phyloP scores from a whole-genome alignment of 1,139 yeast species.

The Yamadazyma triangularis region DNA sequence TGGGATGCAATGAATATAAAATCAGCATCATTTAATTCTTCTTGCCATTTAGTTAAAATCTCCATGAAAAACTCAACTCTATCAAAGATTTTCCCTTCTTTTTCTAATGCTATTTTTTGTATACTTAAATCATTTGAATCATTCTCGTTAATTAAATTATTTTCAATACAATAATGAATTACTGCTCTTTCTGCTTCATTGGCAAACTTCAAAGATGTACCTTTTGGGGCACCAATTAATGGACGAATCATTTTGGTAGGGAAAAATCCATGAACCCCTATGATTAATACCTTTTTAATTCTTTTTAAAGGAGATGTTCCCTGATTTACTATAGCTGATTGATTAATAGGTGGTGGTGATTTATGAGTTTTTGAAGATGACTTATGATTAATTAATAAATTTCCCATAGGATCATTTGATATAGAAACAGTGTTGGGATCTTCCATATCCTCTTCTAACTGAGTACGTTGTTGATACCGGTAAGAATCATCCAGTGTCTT shows the following conservation, averaged over 20 bases:
- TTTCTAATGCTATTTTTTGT: constrained; percentile 88
- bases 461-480: constrained; percentile 19
- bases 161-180: constrained; percentile 63
- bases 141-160: constrained; percentile 37
- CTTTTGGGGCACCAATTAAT: constrained; percentile 44
- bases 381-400: constrained; percentile 34
- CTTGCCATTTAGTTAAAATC: constrained; percentile 64
- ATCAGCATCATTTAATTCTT: constrained; percentile 72
- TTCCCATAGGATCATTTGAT: constrained; percentile 43
- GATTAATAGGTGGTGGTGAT: constrained; percentile 6
- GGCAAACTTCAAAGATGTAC: constrained; percentile 37
- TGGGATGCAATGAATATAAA: constrained; percentile 87
- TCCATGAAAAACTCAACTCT: constrained; percentile 78
- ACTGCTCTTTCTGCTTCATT: constrained; percentile 80
- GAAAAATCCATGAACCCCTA: constrained; percentile 63
- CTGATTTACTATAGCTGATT: constrained; percentile 25
- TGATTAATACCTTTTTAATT: constrained; percentile 58
- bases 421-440: constrained; percentile 36
- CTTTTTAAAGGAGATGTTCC: constrained; percentile 30
- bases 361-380: constrained; percentile 6
- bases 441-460: constrained; percentile 20
- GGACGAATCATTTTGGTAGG: constrained; percentile 73
- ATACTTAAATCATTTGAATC: constrained; percentile 51
- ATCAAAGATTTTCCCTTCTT: constrained; percentile 85
- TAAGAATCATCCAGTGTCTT: constrained; percentile 11